Conservation (phyloP, 805 yeast genomes). For the Starmera dryadoides region DNA sequence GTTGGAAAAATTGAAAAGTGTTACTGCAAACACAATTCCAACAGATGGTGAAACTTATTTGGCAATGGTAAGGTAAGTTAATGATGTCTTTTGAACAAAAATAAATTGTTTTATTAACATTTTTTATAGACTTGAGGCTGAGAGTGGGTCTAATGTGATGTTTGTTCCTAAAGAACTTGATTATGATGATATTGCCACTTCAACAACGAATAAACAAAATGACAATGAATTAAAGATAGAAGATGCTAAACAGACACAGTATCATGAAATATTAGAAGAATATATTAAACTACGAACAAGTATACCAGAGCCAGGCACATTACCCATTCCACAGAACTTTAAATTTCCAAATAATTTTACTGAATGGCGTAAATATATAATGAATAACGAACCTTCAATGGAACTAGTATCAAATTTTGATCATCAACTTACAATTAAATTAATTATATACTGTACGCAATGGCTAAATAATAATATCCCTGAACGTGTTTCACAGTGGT, state of each 20-base stretch:
- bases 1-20: background rate
- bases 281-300: background rate
- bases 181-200: background rate
- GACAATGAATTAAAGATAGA: background rate
- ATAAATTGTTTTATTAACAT: background rate
- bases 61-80: slow-evolving; percentile 2
- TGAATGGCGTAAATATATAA: background rate
- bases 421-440: background rate
- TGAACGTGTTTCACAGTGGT: background rate
- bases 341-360: background rate
- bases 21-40: background rate
- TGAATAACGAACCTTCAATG: background rate
- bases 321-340: background rate
- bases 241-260: background rate
- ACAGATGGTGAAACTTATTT: slow-evolving; percentile 1
- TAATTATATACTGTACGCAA: slow-evolving; percentile 1
- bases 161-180: background rate
- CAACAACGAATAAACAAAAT: background rate
- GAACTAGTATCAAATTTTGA: background rate
- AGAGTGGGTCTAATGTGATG: background rate
- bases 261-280: background rate
- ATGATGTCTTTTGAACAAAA: background rate
- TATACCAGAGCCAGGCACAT: background rate
- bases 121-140: slow-evolving; percentile 1
- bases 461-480: background rate